These are phyloP conservation scores for Hibiscus syriacus DNA, from an alignment of 345 rosid genomes.

Conservation along the genomic window DNA sequence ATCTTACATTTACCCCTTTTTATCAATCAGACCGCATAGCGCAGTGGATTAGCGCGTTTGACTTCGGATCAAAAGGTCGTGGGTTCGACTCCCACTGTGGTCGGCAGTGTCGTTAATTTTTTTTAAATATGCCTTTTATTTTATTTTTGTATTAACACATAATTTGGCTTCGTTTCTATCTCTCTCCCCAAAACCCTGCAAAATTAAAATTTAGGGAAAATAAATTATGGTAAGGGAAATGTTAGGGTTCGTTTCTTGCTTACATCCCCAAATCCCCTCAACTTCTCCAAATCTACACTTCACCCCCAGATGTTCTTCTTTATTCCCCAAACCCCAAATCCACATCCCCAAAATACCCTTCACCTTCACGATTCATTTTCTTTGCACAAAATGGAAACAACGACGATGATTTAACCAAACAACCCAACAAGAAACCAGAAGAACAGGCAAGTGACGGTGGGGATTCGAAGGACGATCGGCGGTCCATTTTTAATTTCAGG, in stretches of 20 bases:
- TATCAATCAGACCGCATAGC: constrained; percentile 95
- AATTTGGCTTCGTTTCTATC: background rate
- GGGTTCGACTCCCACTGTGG: constrained; percentile 41
- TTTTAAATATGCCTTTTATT: background rate
- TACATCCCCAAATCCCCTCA: constrained; percentile 9
- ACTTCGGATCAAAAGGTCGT: constrained; percentile 85
- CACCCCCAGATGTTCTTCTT: background rate
- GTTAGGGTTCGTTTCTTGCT: constrained; percentile 18
- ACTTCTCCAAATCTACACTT: constrained; percentile 1
- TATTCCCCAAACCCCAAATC: constrained; percentile 10
- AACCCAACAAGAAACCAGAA: constrained; percentile 19
- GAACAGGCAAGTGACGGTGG: constrained; percentile 14
- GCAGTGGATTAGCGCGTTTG: constrained; percentile 98
- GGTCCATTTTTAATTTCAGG: constrained; percentile 40
- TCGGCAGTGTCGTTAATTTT: too few relatives aligned
- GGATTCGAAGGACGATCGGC: constrained; percentile 30
- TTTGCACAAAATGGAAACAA: background rate
- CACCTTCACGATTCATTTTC: constrained; percentile 14
- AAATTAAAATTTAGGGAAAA: too few relatives aligned
- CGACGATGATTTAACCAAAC: background rate
- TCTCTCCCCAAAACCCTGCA: background rate
- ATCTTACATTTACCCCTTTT: too few relatives aligned
- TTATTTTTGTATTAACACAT: background rate
- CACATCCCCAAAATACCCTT: constrained; percentile 16
- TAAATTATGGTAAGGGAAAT: too few relatives aligned